Percentiles rank a stretch among this genome's conserved stretches.
Conservation (phyloP, 73 alveolate species). For the Blepharisma stoltei region DNA sequence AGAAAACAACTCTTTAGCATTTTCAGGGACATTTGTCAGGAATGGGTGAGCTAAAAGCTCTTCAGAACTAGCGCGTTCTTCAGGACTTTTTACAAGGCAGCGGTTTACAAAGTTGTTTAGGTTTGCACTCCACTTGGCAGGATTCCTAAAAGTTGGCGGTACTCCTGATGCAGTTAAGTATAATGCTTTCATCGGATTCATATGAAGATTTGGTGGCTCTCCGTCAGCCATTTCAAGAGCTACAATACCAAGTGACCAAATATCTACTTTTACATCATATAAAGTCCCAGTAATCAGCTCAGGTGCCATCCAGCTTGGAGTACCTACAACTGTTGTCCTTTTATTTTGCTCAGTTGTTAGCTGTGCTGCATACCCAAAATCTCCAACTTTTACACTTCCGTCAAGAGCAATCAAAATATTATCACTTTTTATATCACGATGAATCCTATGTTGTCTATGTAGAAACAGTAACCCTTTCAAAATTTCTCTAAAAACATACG, state of each 20-base stretch:
- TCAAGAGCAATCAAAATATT: constrained; percentile 56
- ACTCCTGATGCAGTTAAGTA: constrained; percentile 81
- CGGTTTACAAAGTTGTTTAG: constrained; percentile 81
- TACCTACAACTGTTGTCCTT: constrained; percentile 80
- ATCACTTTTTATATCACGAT: constrained; percentile 79
- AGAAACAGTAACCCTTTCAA: constrained; percentile 38
- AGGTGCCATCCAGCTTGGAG: constrained; percentile 92
- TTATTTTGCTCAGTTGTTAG: constrained; percentile 68
- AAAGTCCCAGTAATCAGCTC: constrained; percentile 64
- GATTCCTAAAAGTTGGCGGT: constrained; percentile 82
- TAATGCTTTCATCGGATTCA: constrained; percentile 87
- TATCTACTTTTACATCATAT: constrained; percentile 93
- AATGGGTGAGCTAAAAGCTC: constrained; percentile 88
- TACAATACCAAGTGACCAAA: constrained; percentile 95
- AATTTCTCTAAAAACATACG: constrained; percentile 36
- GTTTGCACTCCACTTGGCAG: constrained; percentile 82
- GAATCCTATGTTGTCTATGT: constrained; percentile 58
- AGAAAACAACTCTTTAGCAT: neutral
- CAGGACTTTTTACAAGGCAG: constrained; percentile 87
- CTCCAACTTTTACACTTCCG: constrained; percentile 72
- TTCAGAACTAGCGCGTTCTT: constrained; percentile 85
- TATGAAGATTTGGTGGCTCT: constrained; percentile 95
- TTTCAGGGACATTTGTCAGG: neutral
- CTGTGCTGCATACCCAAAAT: constrained; percentile 82
- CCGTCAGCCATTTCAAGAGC: constrained; percentile 98